Evolutionary conservation across 176 grass and related monocot species (phyloP), one percentile per base, ranked within the genome.

Genomic region (Elymus sibiricus): DNA sequence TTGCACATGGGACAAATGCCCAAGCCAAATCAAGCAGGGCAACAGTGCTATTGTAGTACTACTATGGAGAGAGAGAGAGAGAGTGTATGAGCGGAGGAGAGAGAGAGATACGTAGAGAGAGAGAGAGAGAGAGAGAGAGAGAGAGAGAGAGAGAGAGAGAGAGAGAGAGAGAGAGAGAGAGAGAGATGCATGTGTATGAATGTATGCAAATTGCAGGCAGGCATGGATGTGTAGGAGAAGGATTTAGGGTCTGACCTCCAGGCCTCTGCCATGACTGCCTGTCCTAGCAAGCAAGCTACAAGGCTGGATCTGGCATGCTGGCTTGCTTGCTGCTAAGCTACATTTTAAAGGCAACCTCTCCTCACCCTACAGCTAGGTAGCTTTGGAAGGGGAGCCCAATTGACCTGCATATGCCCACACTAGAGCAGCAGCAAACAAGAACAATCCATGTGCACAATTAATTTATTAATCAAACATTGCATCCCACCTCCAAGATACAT

Each of bases 201-300:
- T 70, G 39, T 61, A 78, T 84, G 73, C 14, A 65, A 74, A 40
- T 64, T 64, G 63, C 37, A 34, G 70, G 47, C 49, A 44, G 71
- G 42, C 76, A 71, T 46, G 79, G 44, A 55, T 82, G 46, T 44
- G 82, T 79, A 87, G 80, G 58, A 84, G 90, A 91, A 88, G 78
- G 86, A 91, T 88, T 84, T 91, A 88, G 89, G 82, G 81, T 88
- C 85, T 91, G 86, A 88, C 86, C 82, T 91, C 24, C 77, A 77
- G 29, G 76, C 40, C 69, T 91, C 39, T 88, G 76, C 69, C 61
- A 85, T 85, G 84, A 91, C 71, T 63, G 71, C 24, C 53, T 78
- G 79, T 83, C 72, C 70, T 47, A 65, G 71, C 43, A 74, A 74
- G 71, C 71, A 49, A 29, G 51, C 34, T 34, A 63, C 22, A 76